Base-by-base conservation (phyloP, 1,284 basidiomycete species). In the Tilletia horrida region DNA sequence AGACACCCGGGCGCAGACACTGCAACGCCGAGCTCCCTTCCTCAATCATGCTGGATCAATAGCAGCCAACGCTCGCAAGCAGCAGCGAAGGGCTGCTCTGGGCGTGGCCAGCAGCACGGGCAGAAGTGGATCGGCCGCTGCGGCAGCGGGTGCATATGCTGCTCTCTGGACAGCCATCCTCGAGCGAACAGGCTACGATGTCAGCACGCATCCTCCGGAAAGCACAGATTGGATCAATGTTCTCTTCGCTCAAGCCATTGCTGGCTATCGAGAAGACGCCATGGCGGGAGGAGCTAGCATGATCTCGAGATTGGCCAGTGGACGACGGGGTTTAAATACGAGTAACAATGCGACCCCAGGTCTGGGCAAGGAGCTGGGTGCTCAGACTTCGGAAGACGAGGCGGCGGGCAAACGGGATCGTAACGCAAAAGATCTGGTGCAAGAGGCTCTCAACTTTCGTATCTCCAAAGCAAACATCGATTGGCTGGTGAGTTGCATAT, bases 221-320 rank as follows among this genome's bases (percentile, higher is more conserved):
- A 83, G 84, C 18, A 79, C 84, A 31, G 86, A 85, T 70, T 87
- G 86, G 86, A 76, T 87, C 57, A 87, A 87, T 73, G 85, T 86
- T 44, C 80, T 87, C 21, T 77, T 85, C 31, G 85, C 85, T 3
- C 85, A 86, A 76, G 84, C 85, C 44, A 77, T 82, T 31, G 72
- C 74, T 14, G 80, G 77, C 9, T 84, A 83, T 71, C 72, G 82
- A 77, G 67, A 76, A 83, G 68, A 80, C 80, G 69, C 80, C 69
- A 57, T 81, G 76, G 70, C 82, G 80, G 66, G 84, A 80, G 75
- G 82, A 70, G 59, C 83, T 80, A 61, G 83, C 82, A 76, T 83
- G 21, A 80, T 44, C n/a, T 25, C 55, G 13, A 59, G 55, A 59
- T 35, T 35, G 31, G 13, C 25, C 14, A 3, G 27, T 40, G 35